Percentiles rank a stretch among this genome's conserved stretches.
These are phyloP conservation scores for Telopea speciosissima DNA, from an alignment of 177 flowering plant genomes.

Conservation along the genomic window DNA sequence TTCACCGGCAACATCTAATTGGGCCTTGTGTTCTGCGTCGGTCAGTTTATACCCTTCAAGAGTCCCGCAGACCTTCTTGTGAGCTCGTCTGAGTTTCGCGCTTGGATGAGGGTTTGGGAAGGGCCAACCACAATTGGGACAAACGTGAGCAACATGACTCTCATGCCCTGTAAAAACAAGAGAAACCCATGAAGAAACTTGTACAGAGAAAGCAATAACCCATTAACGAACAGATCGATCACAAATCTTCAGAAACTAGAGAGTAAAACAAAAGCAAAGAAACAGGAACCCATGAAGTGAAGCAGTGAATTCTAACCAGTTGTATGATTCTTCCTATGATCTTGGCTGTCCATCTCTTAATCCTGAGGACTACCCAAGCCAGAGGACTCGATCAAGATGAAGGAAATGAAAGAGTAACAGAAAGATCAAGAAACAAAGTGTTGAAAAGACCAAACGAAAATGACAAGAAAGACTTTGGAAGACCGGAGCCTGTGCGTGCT, in stretches of 20 bases:
- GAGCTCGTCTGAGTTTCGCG: conserved; percentile 67
- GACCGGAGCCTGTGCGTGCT: too few relatives aligned
- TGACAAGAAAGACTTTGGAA: too few relatives aligned
- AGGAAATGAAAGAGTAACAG: too few relatives aligned
- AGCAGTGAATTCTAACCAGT: background rate
- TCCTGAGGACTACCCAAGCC: background rate
- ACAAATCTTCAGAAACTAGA: background rate
- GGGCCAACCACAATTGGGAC: conserved; percentile 76
- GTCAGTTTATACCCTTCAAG: conserved; percentile 45
- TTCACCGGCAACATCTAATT: conserved; percentile 28
- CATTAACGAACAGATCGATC: background rate
- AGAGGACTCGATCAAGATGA: background rate
- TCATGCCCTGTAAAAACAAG: conserved; percentile 38
- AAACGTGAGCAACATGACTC: conserved; percentile 45
- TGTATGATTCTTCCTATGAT: background rate
- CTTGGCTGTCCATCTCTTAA: background rate
- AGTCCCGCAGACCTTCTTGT: conserved; percentile 72
- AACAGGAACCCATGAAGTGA: background rate
- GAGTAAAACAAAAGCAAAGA: background rate
- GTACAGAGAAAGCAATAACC: background rate
- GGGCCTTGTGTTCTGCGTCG: conserved; percentile 23
- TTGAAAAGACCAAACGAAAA: too few relatives aligned
- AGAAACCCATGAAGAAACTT: conserved; percentile 1
- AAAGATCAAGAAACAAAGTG: too few relatives aligned
- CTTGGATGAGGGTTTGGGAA: conserved; percentile 82